Evolutionary conservation across 371 early-diverging fungal genomes (phyloP).

Genomic region (Rhizopus stolonifer): DNA sequence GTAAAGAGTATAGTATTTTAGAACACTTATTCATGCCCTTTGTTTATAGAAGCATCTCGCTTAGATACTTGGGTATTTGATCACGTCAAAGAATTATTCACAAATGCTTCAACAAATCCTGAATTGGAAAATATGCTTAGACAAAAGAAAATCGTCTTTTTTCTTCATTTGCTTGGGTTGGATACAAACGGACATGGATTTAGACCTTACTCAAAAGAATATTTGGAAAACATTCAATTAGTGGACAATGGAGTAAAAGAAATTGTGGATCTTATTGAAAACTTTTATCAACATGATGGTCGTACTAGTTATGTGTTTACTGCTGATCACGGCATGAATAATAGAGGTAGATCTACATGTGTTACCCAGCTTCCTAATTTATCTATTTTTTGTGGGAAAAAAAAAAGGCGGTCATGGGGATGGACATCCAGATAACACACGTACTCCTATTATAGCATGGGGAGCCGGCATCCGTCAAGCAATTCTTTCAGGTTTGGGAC

Average conservation of each 20-base stretch:
- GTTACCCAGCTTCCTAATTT: neutral
- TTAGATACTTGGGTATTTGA: conserved; percentile 93
- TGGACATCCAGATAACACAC: conserved; percentile 93
- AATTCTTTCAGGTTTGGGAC: conserved; percentile 34
- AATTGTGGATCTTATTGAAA: conserved; percentile 65
- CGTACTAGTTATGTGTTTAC: conserved; percentile 89
- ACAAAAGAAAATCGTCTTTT: conserved; percentile 80
- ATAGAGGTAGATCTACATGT: conserved; percentile 55
- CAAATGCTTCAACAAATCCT: conserved; percentile 43
- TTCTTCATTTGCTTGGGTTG: conserved; percentile 90
- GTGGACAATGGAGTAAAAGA: conserved; percentile 78
- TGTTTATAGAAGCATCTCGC: conserved; percentile 67
- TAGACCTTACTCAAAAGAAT: conserved; percentile 83
- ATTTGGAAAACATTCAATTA: conserved; percentile 75
- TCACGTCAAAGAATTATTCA: conserved; percentile 49
- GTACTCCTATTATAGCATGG: conserved; percentile 94
- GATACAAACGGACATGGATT: conserved; percentile 95
- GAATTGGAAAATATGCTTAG: conserved; percentile 59
- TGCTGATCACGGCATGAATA: conserved; percentile 96
- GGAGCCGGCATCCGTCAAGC: conserved; percentile 86
- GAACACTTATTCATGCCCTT: neutral
- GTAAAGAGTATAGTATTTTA: conserved; percentile 31
- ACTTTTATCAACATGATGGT: conserved; percentile 79
- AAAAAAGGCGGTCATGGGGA: conserved; percentile 86
- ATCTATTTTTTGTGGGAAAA: neutral